Base-by-base conservation (phyloP, 2,329 filamentous ascomycete genomes). In the Fusarium subglutinans region DNA sequence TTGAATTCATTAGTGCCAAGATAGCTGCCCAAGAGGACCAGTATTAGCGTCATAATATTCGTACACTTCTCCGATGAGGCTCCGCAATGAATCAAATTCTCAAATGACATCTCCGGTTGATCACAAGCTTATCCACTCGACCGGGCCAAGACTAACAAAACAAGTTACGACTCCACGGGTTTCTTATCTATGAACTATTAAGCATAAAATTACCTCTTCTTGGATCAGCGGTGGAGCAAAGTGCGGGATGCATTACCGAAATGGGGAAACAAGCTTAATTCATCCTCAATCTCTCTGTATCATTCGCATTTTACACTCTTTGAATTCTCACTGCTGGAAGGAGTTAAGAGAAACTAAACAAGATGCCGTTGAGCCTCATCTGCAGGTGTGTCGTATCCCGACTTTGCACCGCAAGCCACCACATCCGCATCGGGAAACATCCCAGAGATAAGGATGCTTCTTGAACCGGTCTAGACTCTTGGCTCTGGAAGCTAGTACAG, bases 101-200 rank as follows among this genome's bases (percentile, higher is more conserved):
- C 59, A 56, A 37, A 70, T 70, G 26, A 30, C 44, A 54, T 43
- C 24, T 37, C 20, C 20, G 41, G 24, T 30, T 10, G 22, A 18
- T 26, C n/a, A 37, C 53, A 57, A 30, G 26, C 26, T 62, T 44
- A 38, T n/a, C 66, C 66, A 69, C 64, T 53, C 22, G 8, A 24
- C 48, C 64, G 33, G 51, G 44, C 64, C 64, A 57, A 64, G 38
- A 45, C 28, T 28, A 43, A 35, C 30, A 40, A 44, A 58, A 38
- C 38, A 58, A 35, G 51, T n/a, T 40, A 33, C 18, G 8, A 22
- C 45, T 63, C 43, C 56, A 69, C 56, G 55, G 35, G 7, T 22
- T 45, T 37, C 65, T 70, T 70, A 70, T 70, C 67, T 66, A 35
- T 70, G 66, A 70, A 66, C 45, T 54, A 70, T 58, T 70, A 70